Evolutionary conservation across 345 rosid species (phyloP), one percentile per base, ranked within the genome.

Genomic region (Abelmoschus esculentus): DNA sequence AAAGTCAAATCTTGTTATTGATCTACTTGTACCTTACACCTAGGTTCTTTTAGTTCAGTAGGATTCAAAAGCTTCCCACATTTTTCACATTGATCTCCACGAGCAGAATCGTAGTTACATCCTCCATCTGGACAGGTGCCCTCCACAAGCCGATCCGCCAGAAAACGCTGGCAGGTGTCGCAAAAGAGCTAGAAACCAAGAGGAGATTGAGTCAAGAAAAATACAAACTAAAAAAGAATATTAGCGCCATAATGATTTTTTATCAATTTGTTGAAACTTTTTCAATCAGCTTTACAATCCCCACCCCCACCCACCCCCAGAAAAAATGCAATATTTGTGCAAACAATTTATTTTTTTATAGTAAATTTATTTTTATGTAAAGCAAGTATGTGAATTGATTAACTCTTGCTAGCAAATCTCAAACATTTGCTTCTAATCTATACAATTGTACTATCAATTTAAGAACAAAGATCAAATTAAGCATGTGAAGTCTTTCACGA

Each of bases 91-190:
- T 96, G 99, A 79, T 96, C 99, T 54, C 99, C 98, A 65, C 97
- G 89, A 66, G 99, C 99, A 80, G 93, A 90, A 47, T 80, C 92
- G 76, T 90, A 83, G 63, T 85, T 84, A 70, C 99, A 96, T 2
- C 79, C 87, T 73, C 77, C 86, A 44, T 69, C 69, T 7, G 99
- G 99, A 75, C 99, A 96, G 57, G 75, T 70, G 56, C 99, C 99
- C 74, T 92, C 98, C 47, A 96, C 97, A 80, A 96, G 86, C 69
- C 99, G 86, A 61, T 96, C 99, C 66, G 99, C 99, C 73, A 96
- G 76, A 80, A 90, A 96, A 70, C 83, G 79, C 59, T 79, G 49
- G 80, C 99, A 96, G 26, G 89, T 87, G 60, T 84, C 85, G 6
- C 99, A 96, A 70, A 89, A 96, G 60, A 85, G 98, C 99, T 95